Conservation (phyloP, 805 yeast species). For the Metschnikowia cubensis region DNA sequence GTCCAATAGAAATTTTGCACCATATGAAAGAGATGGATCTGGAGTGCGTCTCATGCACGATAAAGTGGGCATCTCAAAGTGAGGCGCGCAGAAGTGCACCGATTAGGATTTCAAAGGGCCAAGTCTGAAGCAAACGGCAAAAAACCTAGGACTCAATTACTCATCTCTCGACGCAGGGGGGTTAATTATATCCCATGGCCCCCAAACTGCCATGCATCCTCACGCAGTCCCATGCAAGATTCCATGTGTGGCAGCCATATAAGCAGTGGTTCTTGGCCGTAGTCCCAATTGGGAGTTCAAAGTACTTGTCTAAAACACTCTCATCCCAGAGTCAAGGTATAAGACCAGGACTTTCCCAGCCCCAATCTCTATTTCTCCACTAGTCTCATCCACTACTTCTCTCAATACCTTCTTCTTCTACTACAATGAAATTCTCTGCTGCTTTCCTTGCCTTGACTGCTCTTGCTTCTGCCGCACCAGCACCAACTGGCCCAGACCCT, state of each 20-base stretch:
- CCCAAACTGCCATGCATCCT: not conserved
- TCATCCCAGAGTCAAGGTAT: too few species aligned
- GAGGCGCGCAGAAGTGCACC: not conserved
- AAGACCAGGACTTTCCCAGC: too few species aligned
- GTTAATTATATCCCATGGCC: too few species aligned
- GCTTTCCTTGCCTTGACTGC: constrained; percentile 15
- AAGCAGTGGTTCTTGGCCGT: too few species aligned
- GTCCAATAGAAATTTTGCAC: too few species aligned
- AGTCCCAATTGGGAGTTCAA: not conserved
- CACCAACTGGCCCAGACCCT: not conserved
- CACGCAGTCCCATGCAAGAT: not conserved
- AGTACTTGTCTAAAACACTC: not conserved
- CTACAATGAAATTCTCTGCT: constrained; percentile 15
- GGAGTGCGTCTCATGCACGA: not conserved
- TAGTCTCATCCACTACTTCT: not conserved
- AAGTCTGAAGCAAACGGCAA: constrained; percentile 1
- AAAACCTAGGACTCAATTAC: too few species aligned
- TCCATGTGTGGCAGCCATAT: too few species aligned
- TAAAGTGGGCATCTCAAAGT: not conserved
- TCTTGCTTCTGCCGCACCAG: constrained; percentile 5
- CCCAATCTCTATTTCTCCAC: not conserved
- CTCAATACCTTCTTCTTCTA: not conserved
- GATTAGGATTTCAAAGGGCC: constrained; percentile 12
- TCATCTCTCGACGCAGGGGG: too few species aligned
- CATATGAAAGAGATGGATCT: too few species aligned